Base-by-base conservation (phyloP, 2,329 filamentous ascomycete species). In the Aspergillus japonicus region DNA sequence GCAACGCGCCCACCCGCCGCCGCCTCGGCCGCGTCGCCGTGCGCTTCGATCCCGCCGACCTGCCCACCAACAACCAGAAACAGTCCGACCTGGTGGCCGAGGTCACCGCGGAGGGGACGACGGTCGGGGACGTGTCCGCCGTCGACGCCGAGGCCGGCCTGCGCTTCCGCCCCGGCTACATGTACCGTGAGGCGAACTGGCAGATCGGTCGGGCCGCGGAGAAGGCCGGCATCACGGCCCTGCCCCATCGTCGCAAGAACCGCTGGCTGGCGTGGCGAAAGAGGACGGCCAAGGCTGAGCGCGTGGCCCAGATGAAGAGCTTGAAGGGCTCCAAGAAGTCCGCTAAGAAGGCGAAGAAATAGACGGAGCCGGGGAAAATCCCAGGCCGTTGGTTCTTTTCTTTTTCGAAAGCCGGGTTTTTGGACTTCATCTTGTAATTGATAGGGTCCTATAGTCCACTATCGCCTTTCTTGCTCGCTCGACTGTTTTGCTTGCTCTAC, bases 1-100 rank as follows among this genome's bases (percentile, higher is more conserved):
- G 77, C 26, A 89, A 94, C 73, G 89, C 89, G 4, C 86, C 89
- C 63, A 86, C 91, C 58, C 85, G 88, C 69, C 85, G 95, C 66
- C 85, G 87, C 55, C 82, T 99, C 61, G 90, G 89, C 68, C 89
- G 96, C 84, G 81, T 88, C 5, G 85, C 82, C 31, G 80, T 83
- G 54, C 71, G 73, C 11, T 69, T 76, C 39, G 39, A 59, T 24
- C 47, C 56, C 16, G 66, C 69, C 59, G 57, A 64, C 19, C 44
- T 53, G n/a, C 33, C 50, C 14, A 62, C 63, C 14, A n/a, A 35
- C 21, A n/a, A 35, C 21, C 64, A 67, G 47, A 54, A 54, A 11
- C 54, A 60, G 50, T 66, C 71, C 42, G 68, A 68, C 60, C 33
- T 71, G 55, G 61, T 67, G 31, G 69, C 68, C n/a, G 19, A 55